These are phyloP conservation scores for Stromatinia cepivora DNA, from an alignment of 2,329 filamentous ascomycete genomes.

Conservation along the genomic window DNA sequence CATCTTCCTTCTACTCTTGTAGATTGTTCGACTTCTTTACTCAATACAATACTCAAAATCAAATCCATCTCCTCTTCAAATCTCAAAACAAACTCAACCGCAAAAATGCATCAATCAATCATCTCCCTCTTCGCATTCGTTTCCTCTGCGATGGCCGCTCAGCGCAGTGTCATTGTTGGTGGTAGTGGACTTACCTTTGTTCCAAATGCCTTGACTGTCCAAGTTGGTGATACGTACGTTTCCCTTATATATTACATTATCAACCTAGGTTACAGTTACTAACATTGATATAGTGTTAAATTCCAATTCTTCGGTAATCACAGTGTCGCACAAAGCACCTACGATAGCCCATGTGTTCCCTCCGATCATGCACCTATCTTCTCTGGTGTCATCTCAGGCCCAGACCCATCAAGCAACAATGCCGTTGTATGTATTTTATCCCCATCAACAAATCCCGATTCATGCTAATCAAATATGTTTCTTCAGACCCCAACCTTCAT, in stretches of 20 bases:
- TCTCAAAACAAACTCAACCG: background rate
- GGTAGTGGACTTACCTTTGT: constrained; percentile 57
- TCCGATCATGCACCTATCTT: constrained; percentile 57
- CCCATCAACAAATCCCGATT: background rate
- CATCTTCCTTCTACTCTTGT: background rate
- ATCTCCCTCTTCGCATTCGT: constrained; percentile 3
- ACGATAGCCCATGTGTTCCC: constrained; percentile 68
- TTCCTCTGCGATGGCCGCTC: constrained; percentile 27
- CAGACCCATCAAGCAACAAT: background rate
- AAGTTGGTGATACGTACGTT: constrained; percentile 50
- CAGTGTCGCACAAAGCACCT: constrained; percentile 77
- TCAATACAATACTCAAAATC: background rate
- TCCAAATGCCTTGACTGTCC: constrained; percentile 64
- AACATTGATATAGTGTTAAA: background rate
- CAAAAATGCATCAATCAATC: constrained; percentile 10
- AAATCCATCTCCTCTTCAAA: background rate
- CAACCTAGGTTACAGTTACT: constrained; percentile 51
- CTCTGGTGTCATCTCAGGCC: constrained; percentile 63
- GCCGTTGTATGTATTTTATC: background rate
- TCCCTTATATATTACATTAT: constrained; percentile 58
- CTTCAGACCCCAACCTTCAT: constrained; percentile 66
- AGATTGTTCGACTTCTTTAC: background rate
- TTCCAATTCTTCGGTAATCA: constrained; percentile 57
- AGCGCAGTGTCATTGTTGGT: constrained; percentile 65
- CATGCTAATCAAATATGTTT: background rate